phyloP scores from a whole-genome alignment of 352 stramenopile genomes.

The Phytophthora sansomeana region DNA sequence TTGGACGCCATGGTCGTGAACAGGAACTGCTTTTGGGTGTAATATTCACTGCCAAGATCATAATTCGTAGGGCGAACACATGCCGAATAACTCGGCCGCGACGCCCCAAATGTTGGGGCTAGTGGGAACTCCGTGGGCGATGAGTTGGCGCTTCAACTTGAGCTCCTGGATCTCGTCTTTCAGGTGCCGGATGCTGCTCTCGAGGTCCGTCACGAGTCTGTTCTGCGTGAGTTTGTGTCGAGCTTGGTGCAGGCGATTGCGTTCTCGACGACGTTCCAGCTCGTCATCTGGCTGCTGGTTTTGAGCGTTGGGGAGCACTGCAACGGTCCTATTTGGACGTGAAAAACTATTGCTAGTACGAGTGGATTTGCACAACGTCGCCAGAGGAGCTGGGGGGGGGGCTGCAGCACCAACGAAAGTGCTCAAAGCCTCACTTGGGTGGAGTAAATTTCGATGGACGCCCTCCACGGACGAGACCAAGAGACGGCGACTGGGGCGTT shows the following conservation, averaged over 20 bases:
- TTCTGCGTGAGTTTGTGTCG: conserved; percentile 5
- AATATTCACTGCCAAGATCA: no score
- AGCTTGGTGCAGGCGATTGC: conserved; percentile 12
- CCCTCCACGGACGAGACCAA: neutral
- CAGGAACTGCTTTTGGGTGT: no score
- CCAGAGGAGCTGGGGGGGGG: no score
- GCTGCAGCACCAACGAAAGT: no score
- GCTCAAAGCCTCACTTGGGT: no score
- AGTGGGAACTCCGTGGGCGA: neutral
- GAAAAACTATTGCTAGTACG: no score
- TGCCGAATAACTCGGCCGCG: conserved; percentile 13
- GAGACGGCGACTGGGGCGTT: neutral
- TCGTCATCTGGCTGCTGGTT: no score
- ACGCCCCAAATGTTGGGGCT: conserved; percentile 8
- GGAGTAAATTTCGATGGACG: neutral
- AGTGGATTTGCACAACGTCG: no score
- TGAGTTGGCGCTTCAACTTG: conserved; percentile 1
- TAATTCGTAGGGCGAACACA: no score
- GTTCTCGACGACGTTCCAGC: neutral
- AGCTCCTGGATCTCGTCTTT: conserved; percentile 8
- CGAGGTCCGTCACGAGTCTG: conserved; percentile 1
- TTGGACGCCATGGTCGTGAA: no score
- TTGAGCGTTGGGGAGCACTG: no score
- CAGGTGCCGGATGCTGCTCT: neutral
- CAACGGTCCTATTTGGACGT: no score